Conservation (phyloP, 106 monocot species). For the Alisma plantagoaquatica region DNA sequence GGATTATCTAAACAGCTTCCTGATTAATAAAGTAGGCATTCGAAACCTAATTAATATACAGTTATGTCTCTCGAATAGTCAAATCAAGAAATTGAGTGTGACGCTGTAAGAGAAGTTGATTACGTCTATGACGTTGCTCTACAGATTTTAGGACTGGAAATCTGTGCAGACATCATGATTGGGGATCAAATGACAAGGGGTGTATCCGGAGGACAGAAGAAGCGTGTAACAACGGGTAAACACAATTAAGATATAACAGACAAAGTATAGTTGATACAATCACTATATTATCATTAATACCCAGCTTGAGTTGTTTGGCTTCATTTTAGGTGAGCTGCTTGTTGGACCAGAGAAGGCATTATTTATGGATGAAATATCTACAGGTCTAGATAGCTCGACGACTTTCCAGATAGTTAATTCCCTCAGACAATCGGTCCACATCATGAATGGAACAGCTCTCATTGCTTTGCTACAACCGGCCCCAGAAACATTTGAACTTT, state of each 20-base stretch:
- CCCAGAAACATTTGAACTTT: conserved; percentile 13
- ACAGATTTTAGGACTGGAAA: conserved; percentile 9
- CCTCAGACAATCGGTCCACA: conserved; percentile 15
- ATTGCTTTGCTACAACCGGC: conserved; percentile 14
- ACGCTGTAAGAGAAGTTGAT: too few species aligned
- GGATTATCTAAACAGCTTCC: too few species aligned
- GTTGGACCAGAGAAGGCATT: conserved; percentile 14
- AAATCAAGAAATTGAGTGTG: too few species aligned
- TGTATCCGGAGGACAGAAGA: conserved; percentile 15
- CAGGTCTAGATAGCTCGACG: conserved; percentile 14
- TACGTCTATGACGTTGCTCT: too few species aligned
- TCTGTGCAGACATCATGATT: conserved; percentile 10
- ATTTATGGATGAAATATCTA: conserved; percentile 18
- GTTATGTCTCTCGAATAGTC: too few species aligned
- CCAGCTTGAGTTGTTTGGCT: too few species aligned
- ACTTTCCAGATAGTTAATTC: conserved; percentile 15
- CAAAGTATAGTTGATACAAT: too few species aligned
- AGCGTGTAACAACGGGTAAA: conserved; percentile 5
- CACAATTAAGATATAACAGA: too few species aligned
- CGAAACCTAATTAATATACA: too few species aligned
- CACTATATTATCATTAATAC: too few species aligned
- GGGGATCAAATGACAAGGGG: conserved; percentile 12
- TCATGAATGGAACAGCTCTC: conserved; percentile 14
- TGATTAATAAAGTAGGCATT: too few species aligned
- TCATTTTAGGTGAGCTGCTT: conserved; percentile 9